phyloP scores from a whole-genome alignment of 2,329 filamentous ascomycete species.

The Hymenoscyphus scutula region DNA sequence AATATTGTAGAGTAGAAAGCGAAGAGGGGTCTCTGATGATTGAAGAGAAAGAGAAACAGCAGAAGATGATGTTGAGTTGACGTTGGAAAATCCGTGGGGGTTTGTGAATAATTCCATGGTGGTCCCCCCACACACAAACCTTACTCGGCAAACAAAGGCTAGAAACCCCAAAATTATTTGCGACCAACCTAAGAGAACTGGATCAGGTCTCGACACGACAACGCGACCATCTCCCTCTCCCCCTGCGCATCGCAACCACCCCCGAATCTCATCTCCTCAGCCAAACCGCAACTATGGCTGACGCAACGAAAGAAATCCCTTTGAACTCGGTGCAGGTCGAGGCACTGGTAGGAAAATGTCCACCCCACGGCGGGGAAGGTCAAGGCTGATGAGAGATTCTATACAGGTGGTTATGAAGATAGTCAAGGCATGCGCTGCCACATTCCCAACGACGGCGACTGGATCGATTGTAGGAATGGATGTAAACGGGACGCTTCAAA shows the following conservation, averaged over 20 bases:
- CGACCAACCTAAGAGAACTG: slow-evolving; percentile 8
- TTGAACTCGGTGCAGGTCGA: slow-evolving; percentile 90
- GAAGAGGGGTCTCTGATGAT: neutral
- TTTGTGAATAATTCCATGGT: neutral
- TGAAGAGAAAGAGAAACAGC: neutral
- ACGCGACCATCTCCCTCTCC: slow-evolving; percentile 9
- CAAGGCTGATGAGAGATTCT: slow-evolving; percentile 27
- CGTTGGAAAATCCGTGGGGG: slow-evolving; percentile 1
- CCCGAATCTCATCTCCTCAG: neutral
- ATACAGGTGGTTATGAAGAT: slow-evolving; percentile 91
- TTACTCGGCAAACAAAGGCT: slow-evolving; percentile 6
- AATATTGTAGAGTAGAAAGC: neutral
- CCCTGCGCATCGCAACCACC: neutral
- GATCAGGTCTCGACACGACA: slow-evolving; percentile 2
- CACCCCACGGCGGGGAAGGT: slow-evolving; percentile 33
- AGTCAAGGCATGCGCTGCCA: slow-evolving; percentile 87
- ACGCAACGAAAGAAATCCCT: slow-evolving; percentile 61
- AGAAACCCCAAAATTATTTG: slow-evolving; percentile 8
- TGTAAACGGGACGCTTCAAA: slow-evolving; percentile 72
- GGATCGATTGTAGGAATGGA: slow-evolving; percentile 95
- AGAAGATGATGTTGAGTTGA: neutral
- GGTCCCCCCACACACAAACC: slow-evolving; percentile 5
- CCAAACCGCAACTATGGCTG: slow-evolving; percentile 50
- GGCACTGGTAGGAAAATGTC: slow-evolving; percentile 69
- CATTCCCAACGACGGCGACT: slow-evolving; percentile 85